Base-by-base conservation (phyloP, 139 green algal species). In the Picochlorum sp. region DNA sequence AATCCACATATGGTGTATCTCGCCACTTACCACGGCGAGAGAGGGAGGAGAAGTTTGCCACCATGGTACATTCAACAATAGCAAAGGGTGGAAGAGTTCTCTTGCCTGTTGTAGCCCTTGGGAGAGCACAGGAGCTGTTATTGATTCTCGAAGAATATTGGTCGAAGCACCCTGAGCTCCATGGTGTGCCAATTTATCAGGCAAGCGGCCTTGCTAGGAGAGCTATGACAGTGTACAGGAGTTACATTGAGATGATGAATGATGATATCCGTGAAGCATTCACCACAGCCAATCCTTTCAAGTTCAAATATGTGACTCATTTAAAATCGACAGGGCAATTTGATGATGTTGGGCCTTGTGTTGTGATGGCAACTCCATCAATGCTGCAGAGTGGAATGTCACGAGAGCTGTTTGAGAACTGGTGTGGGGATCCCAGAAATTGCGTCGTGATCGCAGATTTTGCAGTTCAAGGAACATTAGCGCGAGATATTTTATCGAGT, bases 241-340 rank as follows among this genome's bases (percentile, higher is more conserved):
- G 93, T 15, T 99, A 98, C 76, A 93, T 98, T 34, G 95, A 93
- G 61, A 88, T 90, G 76, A 95, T 99, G 86, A 99, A 98, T 72
- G 86, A 92, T 8, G 83, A 90, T 73, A 97, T 99, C 66, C 79
- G 85, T 61, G 66, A 62, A 28, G 76, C 88, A 28, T 96, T 92
- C 63, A 73, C 90, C 34, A 79, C 86, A 31, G 56, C 70, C 57
- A 99, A 99, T 80, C 94, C 94, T 15, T 99, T 98, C 63, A 63
- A 85, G n/a, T 98, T 99, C 84, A 89, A 87, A 55, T 82, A 96
- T 76, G 83, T 99, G 15, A 75, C 81, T 20, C 81, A 92, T 62
- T 69, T 98, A 11, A 79, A 80, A 55, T 81, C 67, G 18, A 77
- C 85, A 1, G 51, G 67, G 34, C 21, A 72, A n/a, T 82, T 95